Evolutionary conservation across 176 grass and related monocot genomes (phyloP), one percentile per base, ranked within the genome.

Genomic region (Carex littledalei): DNA sequence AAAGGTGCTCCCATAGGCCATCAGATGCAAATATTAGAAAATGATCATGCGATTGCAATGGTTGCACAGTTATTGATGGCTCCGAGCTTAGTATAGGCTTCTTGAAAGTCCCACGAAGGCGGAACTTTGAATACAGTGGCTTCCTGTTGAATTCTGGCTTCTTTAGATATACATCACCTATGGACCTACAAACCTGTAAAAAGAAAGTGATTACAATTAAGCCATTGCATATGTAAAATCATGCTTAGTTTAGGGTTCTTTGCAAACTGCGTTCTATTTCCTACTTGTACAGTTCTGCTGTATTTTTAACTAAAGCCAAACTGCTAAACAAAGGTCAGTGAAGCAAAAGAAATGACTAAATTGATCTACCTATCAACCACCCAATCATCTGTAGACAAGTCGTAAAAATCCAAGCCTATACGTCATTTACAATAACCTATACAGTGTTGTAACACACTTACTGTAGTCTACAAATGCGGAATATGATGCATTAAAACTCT

Each of bases 21-120:
- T 97, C 94, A 77, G 94, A 94, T 24, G 94, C 94, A 92, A 94
- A 97, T 86, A 97, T 94, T 56, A 97, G 64, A 86, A 97, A 92
- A 10, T 88, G 90, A 86, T 97, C 94, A n/a, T 94, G 90, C 18
- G 92, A 81, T 9, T 97, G 87, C 82, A 97, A 78, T 34, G 85
- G 85, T 32, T 91, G 94, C 72, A 89, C 89, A 18, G 49, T 73
- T 37, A 97, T 92, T 34, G 94, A 89, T 68, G 94, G 94, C 86
- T 97, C 94, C 54, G 90, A 88, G 87, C 92, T 92, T 67, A 97
- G 72, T 84, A 94, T 94, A 1, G 92, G 94, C 52, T 92, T 97
- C 55, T 84, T 75, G 84, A 97, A 97, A 52, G 94, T 88, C 83
- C 91, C 90, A 20, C 94, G 88, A 4, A 97, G 90, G 18, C 92